Evolutionary conservation across 768 basidiomycete species (phyloP).

Genomic region (Fomitopsis pulvina): DNA sequence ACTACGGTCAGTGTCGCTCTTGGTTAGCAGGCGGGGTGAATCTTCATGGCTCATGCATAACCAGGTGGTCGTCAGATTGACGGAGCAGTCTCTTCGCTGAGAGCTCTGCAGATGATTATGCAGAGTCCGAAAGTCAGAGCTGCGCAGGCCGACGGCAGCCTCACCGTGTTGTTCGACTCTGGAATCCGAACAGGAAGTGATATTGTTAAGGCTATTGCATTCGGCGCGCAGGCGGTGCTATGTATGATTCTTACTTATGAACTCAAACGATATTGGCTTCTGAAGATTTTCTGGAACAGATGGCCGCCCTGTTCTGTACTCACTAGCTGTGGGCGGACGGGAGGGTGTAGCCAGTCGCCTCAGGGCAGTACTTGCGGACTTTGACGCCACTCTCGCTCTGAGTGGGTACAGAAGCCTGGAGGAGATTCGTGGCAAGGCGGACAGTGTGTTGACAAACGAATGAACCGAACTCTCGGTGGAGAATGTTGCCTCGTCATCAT

Average conservation of each 20-base stretch:
- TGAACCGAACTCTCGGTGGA: too few species aligned
- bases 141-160: constrained; percentile 51
- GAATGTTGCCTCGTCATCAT: too few species aligned
- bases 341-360: constrained; percentile 73
- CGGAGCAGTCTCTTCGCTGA: constrained; percentile 68
- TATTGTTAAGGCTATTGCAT: constrained; percentile 75
- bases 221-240: constrained; percentile 79
- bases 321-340: constrained; percentile 62
- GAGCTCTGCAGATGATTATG: constrained; percentile 63
- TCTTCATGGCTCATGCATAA: neutral
- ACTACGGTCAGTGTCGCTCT: too few species aligned
- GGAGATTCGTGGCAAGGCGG: constrained; percentile 58
- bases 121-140: constrained; percentile 49
- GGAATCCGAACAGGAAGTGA: constrained; percentile 83
- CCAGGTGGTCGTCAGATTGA: constrained; percentile 74
- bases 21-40: too few species aligned
- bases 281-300: constrained; percentile 33
- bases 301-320: constrained; percentile 69
- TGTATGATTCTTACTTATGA: constrained; percentile 35
- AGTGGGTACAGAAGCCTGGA: constrained; percentile 48
- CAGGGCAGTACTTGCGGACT: constrained; percentile 57
- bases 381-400: constrained; percentile 59
- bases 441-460: too few species aligned
- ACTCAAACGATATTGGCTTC: neutral
- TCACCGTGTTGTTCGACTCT: constrained; percentile 71